Evolutionary conservation across 2,329 filamentous ascomycete genomes (phyloP).

Genomic region (Tricladium varicosporioides): DNA sequence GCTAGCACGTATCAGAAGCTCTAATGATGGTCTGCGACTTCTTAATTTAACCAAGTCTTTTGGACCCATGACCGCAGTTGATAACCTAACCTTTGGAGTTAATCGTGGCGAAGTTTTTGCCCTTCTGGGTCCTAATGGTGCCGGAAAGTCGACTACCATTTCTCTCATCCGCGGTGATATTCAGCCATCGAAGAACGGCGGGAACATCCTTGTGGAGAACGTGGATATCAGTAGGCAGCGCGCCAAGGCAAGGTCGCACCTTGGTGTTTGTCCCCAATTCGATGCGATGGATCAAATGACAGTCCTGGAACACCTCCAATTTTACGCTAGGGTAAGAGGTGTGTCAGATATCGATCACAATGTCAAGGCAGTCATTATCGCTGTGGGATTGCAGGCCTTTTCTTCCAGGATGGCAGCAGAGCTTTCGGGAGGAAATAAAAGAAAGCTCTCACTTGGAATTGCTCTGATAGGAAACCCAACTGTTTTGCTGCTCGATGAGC

Average conservation of each 20-base stretch:
- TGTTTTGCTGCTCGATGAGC: constrained; percentile 86
- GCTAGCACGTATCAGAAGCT: constrained; percentile 57
- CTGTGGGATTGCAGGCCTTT: constrained; percentile 75
- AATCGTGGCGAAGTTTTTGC: constrained; percentile 81
- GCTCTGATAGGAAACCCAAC: constrained; percentile 90
- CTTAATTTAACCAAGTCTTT: constrained; percentile 80
- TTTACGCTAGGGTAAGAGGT: constrained; percentile 84
- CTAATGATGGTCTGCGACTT: constrained; percentile 60
- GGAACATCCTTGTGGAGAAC: constrained; percentile 78
- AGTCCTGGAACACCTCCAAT: constrained; percentile 78
- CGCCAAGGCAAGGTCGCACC: constrained; percentile 67
- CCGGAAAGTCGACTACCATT: constrained; percentile 88
- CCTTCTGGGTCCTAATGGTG: constrained; percentile 85
- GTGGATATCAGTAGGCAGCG: constrained; percentile 71
- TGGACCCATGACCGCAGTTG: constrained; percentile 72
- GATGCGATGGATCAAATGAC: constrained; percentile 91
- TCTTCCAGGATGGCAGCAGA: constrained; percentile 71
- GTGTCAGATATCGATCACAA: constrained; percentile 74
- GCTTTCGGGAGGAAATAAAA: constrained; percentile 86
- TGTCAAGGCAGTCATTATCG: constrained; percentile 72
- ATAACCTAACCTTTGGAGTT: constrained; percentile 83
- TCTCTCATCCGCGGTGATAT: constrained; percentile 87
- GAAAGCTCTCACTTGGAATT: constrained; percentile 87
- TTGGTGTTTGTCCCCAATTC: constrained; percentile 90
- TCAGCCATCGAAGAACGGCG: constrained; percentile 63